A percentile compares a stretch with the other conserved stretches of the same genome.
phyloP scores from a whole-genome alignment of 2,329 filamentous ascomycete genomes.

The Aspergillus terreus region DNA sequence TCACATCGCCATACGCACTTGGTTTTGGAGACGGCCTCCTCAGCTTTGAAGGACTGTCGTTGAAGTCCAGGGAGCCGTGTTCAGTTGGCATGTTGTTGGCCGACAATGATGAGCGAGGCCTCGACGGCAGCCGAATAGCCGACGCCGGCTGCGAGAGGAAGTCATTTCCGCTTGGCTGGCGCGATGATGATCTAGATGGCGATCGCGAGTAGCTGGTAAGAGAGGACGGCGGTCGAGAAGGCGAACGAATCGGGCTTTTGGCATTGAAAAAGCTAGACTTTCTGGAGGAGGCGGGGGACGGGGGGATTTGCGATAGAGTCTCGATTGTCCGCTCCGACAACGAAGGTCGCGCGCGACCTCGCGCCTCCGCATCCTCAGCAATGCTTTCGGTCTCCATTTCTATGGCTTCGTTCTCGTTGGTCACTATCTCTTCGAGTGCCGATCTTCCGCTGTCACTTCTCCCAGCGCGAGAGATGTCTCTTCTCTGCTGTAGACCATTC shows the following conservation, averaged over 20 bases:
- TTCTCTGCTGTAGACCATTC: conserved; percentile 15
- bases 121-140: conserved; percentile 31
- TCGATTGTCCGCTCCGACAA: conserved; percentile 82
- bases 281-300: conserved; percentile 67
- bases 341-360: conserved; percentile 29
- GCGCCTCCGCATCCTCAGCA: conserved; percentile 17
- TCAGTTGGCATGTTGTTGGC: conserved; percentile 14
- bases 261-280: conserved; percentile 70
- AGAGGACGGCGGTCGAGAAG: conserved; percentile 62
- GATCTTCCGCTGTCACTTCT: conserved; percentile 15
- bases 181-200: conserved; percentile 42
- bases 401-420: conserved; percentile 9
- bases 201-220: conserved; percentile 47
- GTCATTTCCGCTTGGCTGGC: conserved; percentile 52
- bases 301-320: conserved; percentile 72
- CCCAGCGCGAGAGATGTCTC: conserved; percentile 18
- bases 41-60: conserved; percentile 23
- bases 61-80: conserved; percentile 7
- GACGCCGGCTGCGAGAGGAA: conserved; percentile 38
- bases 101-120: conserved; percentile 27
- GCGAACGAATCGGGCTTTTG: conserved; percentile 57
- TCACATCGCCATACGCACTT: conserved; percentile 37
- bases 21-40: conserved; percentile 21
- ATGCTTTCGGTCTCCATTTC: conserved; percentile 15
- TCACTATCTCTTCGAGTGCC: conserved; percentile 10